Conservation (phyloP, 1,139 yeast species). For the Wickerhamiella infanticola region DNA sequence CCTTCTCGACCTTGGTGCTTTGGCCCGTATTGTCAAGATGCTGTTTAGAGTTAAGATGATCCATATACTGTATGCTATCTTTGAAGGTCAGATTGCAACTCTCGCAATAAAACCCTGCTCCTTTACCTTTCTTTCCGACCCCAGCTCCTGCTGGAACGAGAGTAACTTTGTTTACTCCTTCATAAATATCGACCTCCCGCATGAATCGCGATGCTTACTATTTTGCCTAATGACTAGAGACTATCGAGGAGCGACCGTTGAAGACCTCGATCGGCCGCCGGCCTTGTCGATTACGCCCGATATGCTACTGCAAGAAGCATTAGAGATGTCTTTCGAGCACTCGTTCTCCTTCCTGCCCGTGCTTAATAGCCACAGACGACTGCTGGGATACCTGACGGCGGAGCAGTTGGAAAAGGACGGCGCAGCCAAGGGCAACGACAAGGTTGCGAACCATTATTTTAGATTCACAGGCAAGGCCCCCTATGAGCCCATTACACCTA, state of each 20-base stretch:
- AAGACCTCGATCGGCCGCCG: conserved; percentile 47
- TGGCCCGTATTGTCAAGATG: conserved; percentile 24
- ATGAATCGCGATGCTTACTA: not conserved
- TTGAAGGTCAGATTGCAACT: conserved; percentile 64
- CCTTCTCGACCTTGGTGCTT: conserved; percentile 19
- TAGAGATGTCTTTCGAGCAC: conserved; percentile 36
- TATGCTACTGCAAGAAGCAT: conserved; percentile 34
- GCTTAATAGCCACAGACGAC: conserved; percentile 33
- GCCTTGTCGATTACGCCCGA: conserved; percentile 42
- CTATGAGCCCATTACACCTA: conserved; percentile 36
- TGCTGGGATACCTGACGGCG: conserved; percentile 43
- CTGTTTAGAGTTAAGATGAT: conserved; percentile 58
- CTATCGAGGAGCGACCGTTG: conserved; percentile 32
- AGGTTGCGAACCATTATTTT: conserved; percentile 20
- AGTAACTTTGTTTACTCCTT: conserved; percentile 31
- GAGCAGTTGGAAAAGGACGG: conserved; percentile 29
- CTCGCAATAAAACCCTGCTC: conserved; percentile 72
- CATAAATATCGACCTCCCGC: conserved; percentile 23
- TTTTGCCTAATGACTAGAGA: conserved; percentile 3
- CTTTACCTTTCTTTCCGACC: conserved; percentile 39
- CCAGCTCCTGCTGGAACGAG: conserved; percentile 32
- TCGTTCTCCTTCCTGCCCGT: conserved; percentile 46
- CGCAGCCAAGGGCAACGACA: conserved; percentile 28
- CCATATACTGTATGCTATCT: conserved; percentile 66
- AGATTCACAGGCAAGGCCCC: conserved; percentile 17